Percentiles rank a stretch among this genome's conserved stretches.
phyloP scores from a whole-genome alignment of 768 basidiomycete genomes.

The Macrocybe gigantea region DNA sequence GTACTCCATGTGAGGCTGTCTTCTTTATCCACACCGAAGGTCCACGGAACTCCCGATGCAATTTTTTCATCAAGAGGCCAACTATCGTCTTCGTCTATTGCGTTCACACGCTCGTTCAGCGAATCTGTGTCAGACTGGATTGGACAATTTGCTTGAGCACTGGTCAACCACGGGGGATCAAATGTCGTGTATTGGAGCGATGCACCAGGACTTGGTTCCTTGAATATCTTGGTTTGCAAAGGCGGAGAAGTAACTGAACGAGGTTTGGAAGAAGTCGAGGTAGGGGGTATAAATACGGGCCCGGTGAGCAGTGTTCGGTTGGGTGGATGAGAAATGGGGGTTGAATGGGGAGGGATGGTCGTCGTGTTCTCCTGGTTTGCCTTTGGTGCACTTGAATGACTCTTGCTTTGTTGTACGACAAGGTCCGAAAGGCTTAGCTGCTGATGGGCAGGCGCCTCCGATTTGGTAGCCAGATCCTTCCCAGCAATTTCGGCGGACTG shows the following conservation, averaged over 20 bases:
- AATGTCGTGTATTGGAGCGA: conserved; percentile 16
- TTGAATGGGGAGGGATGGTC: conserved; percentile 31
- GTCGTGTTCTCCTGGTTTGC: conserved; percentile 20
- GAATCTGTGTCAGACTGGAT: too few species aligned
- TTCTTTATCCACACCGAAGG: conserved; percentile 48
- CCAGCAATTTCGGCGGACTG: too few species aligned
- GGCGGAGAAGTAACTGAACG: too few species aligned
- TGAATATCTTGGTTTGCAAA: conserved; percentile 33
- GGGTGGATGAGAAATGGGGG: conserved; percentile 31
- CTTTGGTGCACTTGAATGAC: too few species aligned
- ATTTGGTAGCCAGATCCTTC: too few species aligned
- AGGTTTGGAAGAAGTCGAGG: conserved; percentile 23
- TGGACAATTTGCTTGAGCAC: conserved; percentile 36
- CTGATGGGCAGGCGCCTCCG: too few species aligned
- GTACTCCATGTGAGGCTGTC: conserved; percentile 79
- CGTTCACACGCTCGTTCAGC: too few species aligned
- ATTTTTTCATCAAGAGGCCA: conserved; percentile 72
- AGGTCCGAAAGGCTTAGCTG: too few species aligned
- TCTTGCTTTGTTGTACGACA: too few species aligned
- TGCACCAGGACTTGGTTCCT: conserved; percentile 38
- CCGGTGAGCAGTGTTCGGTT: conserved; percentile 28
- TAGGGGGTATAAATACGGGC: conserved; percentile 41
- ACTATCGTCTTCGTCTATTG: conserved; percentile 59
- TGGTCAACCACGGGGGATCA: conserved; percentile 45
- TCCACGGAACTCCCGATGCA: conserved; percentile 53